phyloP scores from a whole-genome alignment of 352 stramenopile genomes.

The Pythium phragmiticola region DNA sequence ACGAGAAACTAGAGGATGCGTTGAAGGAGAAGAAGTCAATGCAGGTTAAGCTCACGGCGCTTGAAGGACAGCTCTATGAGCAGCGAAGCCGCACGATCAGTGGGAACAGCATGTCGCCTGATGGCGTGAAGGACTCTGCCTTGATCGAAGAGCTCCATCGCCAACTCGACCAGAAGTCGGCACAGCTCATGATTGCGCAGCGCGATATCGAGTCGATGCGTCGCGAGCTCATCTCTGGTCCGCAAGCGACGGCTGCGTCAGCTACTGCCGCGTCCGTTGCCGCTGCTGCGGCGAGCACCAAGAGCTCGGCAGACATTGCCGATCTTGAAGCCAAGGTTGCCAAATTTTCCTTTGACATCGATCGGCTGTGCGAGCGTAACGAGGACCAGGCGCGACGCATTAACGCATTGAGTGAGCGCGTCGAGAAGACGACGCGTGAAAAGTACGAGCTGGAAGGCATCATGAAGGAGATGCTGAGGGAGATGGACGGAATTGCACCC shows the following conservation, averaged over 20 bases:
- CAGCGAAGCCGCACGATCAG: slow-evolving; percentile 67
- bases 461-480: slow-evolving; percentile 55
- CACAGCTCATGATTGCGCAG: slow-evolving; percentile 46
- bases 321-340: slow-evolving; percentile 46
- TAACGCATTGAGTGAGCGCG: slow-evolving; percentile 44
- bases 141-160: slow-evolving; percentile 54
- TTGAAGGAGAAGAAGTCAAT: slow-evolving; percentile 79
- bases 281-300: not conserved
- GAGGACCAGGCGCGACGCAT: slow-evolving; percentile 54
- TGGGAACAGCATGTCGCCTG: slow-evolving; percentile 41
- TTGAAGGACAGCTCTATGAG: slow-evolving; percentile 78
- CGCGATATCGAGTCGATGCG: slow-evolving; percentile 50
- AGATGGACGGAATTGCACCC: slow-evolving; percentile 38
- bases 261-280: not conserved
- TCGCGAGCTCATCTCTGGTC: slow-evolving; percentile 19
- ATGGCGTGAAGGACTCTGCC: slow-evolving; percentile 34
- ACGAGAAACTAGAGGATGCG: slow-evolving; percentile 66
- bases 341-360: slow-evolving; percentile 52
- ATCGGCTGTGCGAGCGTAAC: slow-evolving; percentile 45
- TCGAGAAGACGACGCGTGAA: slow-evolving; percentile 46
- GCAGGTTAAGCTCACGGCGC: slow-evolving; percentile 73
- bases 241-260: slow-evolving; percentile 3
- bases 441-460: slow-evolving; percentile 56
- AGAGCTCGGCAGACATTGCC: slow-evolving; percentile 27
- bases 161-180: slow-evolving; percentile 54